Conservation (phyloP, 2,329 filamentous ascomycete genomes). For the Epichloe scottii region DNA sequence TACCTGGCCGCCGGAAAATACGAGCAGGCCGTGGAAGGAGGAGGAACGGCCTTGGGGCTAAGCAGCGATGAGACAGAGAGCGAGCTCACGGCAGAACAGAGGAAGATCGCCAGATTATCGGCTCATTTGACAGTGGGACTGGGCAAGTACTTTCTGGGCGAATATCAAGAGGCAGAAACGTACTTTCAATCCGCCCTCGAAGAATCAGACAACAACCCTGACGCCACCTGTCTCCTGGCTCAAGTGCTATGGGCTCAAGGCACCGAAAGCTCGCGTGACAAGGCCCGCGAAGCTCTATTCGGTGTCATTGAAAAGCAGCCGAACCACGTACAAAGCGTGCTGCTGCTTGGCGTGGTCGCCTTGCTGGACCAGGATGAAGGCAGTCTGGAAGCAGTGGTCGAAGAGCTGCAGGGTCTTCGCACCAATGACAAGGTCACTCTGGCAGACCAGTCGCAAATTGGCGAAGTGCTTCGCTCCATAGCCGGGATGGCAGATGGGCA, state of each 20-base stretch:
- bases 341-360: constrained; percentile 74
- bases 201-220: constrained; percentile 64
- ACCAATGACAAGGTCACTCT: constrained; percentile 51
- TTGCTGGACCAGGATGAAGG: constrained; percentile 70
- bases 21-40: constrained; percentile 61
- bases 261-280: constrained; percentile 56
- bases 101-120: constrained; percentile 63
- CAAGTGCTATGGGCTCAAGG: constrained; percentile 92
- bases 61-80: constrained; percentile 59
- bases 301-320: constrained; percentile 62
- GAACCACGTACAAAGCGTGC: constrained; percentile 65
- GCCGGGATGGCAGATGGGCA: constrained; percentile 42
- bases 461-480: constrained; percentile 64
- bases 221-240: constrained; percentile 75
- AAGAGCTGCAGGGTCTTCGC: constrained; percentile 63
- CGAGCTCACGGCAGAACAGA: constrained; percentile 50
- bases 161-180: constrained; percentile 56
- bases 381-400: constrained; percentile 64
- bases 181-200: constrained; percentile 72
- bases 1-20: constrained; percentile 59
- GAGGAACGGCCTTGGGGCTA: constrained; percentile 67
- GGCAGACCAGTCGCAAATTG: constrained; percentile 54
- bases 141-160: constrained; percentile 59
- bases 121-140: constrained; percentile 78
- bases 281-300: constrained; percentile 70